Percentiles rank a stretch among this genome's conserved stretches.
phyloP scores from a whole-genome alignment of 2,329 filamentous ascomycete species.

The Monosporascus sp. region DNA sequence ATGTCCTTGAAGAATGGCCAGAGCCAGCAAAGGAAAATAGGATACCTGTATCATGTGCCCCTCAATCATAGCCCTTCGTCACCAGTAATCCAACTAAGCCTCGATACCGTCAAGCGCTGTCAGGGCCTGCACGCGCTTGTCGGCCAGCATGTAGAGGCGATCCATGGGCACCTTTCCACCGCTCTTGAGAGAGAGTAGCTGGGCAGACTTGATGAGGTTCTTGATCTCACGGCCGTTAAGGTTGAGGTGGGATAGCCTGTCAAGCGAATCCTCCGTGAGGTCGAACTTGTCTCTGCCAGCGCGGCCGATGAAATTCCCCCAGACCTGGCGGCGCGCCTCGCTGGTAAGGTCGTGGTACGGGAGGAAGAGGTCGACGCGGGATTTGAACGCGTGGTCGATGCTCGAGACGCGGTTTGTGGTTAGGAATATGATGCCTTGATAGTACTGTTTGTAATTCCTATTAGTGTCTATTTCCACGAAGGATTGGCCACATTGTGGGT shows the following conservation, averaged over 20 bases:
- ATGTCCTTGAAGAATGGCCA: too few relatives aligned
- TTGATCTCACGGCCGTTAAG: conserved; percentile 49
- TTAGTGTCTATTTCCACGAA: conserved; percentile 13
- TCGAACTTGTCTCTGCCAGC: conserved; percentile 26
- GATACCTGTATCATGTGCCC: too few relatives aligned
- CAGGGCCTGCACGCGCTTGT: conserved; percentile 23
- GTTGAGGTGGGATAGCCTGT: conserved; percentile 33
- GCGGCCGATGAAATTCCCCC: conserved; percentile 30
- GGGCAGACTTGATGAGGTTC: conserved; percentile 39
- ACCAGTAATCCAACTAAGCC: neutral
- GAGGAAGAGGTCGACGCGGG: conserved; percentile 29
- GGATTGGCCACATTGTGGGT: too few relatives aligned
- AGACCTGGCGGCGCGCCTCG: conserved; percentile 27
- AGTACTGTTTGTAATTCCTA: conserved; percentile 29
- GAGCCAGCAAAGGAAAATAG: too few relatives aligned
- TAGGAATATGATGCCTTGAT: conserved; percentile 32
- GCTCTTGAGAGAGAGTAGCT: conserved; percentile 28
- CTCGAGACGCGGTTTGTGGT: conserved; percentile 31
- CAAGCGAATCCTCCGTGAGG: conserved; percentile 24
- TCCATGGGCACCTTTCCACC: conserved; percentile 24
- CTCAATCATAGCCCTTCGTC: too few relatives aligned
- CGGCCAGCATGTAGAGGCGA: conserved; percentile 26
- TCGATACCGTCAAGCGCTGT: conserved; percentile 1
- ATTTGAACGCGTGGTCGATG: conserved; percentile 33
- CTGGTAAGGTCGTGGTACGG: conserved; percentile 26